These are phyloP conservation scores for Capsicum rhomboideum DNA, from an alignment of 257 asterid species.

Conservation along the genomic window DNA sequence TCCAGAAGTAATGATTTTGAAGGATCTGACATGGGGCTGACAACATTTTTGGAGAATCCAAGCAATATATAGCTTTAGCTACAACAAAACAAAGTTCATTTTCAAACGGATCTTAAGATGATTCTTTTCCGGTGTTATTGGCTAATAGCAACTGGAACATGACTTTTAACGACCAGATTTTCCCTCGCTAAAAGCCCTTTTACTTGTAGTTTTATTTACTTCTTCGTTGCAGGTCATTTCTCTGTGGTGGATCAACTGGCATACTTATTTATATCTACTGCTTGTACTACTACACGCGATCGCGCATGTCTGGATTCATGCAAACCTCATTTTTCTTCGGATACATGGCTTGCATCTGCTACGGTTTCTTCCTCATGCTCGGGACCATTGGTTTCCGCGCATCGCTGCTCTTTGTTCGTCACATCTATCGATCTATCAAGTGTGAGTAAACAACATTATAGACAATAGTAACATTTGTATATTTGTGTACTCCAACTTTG, in stretches of 20 bases:
- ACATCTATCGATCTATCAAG: slow-evolving; percentile 16
- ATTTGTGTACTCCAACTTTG: not conserved
- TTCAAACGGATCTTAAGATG: no score
- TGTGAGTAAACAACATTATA: slow-evolving; percentile 11
- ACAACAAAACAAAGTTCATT: no score
- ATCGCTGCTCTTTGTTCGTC: slow-evolving; percentile 12
- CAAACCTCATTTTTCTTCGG: slow-evolving; percentile 31
- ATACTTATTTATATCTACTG: slow-evolving; percentile 12
- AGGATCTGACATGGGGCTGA: no score
- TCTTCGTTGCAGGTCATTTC: slow-evolving; percentile 12
- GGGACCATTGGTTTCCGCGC: slow-evolving; percentile 20
- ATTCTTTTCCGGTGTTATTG: no score
- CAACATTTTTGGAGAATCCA: no score
- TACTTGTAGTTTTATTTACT: not conserved
- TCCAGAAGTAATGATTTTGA: no score
- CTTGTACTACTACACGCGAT: slow-evolving; percentile 9
- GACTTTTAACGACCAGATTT: not conserved
- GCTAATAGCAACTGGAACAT: no score
- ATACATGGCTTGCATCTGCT: slow-evolving; percentile 24
- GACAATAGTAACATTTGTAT: not conserved
- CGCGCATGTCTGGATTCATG: slow-evolving; percentile 18
- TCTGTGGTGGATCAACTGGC: slow-evolving; percentile 23
- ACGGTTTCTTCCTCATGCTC: slow-evolving; percentile 23
- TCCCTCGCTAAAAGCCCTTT: not conserved
- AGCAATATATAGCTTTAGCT: no score